Percentiles rank a stretch among this genome's conserved stretches.
These are phyloP conservation scores for Sphaerulina vaccinii DNA, from an alignment of 2,329 filamentous ascomycete genomes.

Conservation along the genomic window DNA sequence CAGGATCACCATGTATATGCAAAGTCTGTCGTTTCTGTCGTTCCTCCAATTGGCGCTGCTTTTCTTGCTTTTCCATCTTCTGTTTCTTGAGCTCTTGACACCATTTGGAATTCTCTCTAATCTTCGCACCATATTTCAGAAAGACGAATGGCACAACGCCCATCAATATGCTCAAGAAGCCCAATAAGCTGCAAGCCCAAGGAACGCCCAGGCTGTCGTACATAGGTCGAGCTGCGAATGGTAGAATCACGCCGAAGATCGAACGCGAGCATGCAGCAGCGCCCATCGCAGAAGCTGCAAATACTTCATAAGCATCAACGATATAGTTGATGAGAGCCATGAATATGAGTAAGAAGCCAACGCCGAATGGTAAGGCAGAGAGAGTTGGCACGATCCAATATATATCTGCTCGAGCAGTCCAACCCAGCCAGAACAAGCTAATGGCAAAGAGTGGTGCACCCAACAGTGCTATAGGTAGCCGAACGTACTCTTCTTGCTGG, in stretches of 20 bases:
- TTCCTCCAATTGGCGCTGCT: slow-evolving; percentile 16
- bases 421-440: slow-evolving; percentile 58
- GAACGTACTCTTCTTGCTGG: slow-evolving; percentile 62
- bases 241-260: slow-evolving; percentile 66
- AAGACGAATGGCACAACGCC: slow-evolving; percentile 60
- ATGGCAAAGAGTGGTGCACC: slow-evolving; percentile 44
- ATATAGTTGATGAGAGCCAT: slow-evolving; percentile 61
- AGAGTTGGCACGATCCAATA: slow-evolving; percentile 52
- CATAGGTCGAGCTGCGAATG: slow-evolving; percentile 54
- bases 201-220: slow-evolving; percentile 67
- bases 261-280: slow-evolving; percentile 80
- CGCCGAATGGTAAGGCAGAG: slow-evolving; percentile 50
- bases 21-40: slow-evolving; percentile 8
- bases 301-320: slow-evolving; percentile 66
- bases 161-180: slow-evolving; percentile 50
- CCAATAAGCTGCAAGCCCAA: slow-evolving; percentile 59
- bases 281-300: slow-evolving; percentile 75
- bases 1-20: slow-evolving; percentile 15
- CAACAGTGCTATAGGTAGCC: slow-evolving; percentile 68
- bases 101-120: slow-evolving; percentile 60
- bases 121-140: slow-evolving; percentile 53
- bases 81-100: slow-evolving; percentile 59
- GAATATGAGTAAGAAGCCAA: slow-evolving; percentile 52
- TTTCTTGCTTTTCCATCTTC: slow-evolving; percentile 40
- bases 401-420: slow-evolving; percentile 47